A percentile compares a stretch with the other conserved stretches of the same genome.
phyloP scores from a whole-genome alignment of 345 rosid genomes.

The Salix purpurea region DNA sequence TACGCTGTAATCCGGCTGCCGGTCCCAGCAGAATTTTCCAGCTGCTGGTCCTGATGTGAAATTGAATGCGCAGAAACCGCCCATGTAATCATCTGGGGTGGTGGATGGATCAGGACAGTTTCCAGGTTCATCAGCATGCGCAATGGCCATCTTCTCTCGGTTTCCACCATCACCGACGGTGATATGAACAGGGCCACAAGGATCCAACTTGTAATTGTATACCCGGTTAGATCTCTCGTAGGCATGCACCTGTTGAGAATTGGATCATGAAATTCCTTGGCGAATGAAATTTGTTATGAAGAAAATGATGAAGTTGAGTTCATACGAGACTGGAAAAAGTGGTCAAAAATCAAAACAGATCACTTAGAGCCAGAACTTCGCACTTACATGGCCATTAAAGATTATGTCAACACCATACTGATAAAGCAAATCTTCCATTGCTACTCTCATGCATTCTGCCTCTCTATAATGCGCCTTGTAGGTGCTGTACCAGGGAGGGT shows the following conservation, averaged over 20 bases:
- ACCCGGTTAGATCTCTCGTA: conserved; percentile 92
- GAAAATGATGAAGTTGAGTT: background rate
- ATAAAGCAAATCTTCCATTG: conserved; percentile 72
- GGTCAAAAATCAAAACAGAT: background rate
- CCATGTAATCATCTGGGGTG: conserved; percentile 48
- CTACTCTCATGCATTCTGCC: conserved; percentile 82
- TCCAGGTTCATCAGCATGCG: conserved; percentile 81
- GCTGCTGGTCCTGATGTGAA: conserved; percentile 65
- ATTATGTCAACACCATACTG: conserved; percentile 57
- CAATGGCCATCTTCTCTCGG: conserved; percentile 54
- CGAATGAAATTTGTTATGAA: too few species aligned
- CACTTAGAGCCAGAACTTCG: background rate
- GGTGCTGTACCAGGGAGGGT: conserved; percentile 85
- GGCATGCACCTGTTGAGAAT: conserved; percentile 64
- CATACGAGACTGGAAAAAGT: background rate
- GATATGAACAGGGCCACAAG: conserved; percentile 73
- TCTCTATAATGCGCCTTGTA: conserved; percentile 73
- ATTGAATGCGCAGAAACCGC: conserved; percentile 71
- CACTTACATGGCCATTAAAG: conserved; percentile 74
- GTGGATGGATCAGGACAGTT: conserved; percentile 63
- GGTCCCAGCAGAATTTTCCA: conserved; percentile 85
- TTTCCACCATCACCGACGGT: conserved; percentile 79
- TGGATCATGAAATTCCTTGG: background rate
- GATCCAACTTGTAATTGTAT: conserved; percentile 75
- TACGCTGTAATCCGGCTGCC: conserved; percentile 89